Evolutionary conservation across 108 stramenopile genomes (phyloP).

Genomic region (Cylindrotheca closterium): DNA sequence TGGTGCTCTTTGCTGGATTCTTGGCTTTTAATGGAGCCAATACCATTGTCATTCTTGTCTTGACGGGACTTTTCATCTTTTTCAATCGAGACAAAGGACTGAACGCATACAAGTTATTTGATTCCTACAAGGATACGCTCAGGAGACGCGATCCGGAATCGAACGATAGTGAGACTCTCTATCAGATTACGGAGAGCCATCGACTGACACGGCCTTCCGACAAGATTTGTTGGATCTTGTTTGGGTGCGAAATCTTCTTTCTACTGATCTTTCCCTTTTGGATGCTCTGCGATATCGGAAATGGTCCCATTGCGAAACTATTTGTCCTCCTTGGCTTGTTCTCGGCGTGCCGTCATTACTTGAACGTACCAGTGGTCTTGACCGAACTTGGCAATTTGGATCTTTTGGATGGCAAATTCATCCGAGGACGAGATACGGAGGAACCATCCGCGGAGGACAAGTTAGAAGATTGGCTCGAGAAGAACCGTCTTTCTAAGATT

Average conservation of each 20-base stretch:
- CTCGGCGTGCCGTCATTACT: constrained; percentile 21
- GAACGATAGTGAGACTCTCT: constrained; percentile 22
- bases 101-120: neutral
- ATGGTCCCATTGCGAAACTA: constrained; percentile 17
- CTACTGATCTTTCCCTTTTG: constrained; percentile 52
- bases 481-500: constrained; percentile 44
- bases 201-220: constrained; percentile 42
- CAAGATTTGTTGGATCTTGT: constrained; percentile 40
- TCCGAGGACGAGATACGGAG: no score
- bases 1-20: constrained; percentile 21
- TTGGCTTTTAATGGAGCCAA: constrained; percentile 33
- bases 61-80: constrained; percentile 25
- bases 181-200: constrained; percentile 43
- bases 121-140: no score
- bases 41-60: constrained; percentile 29
- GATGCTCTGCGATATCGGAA: constrained; percentile 30
- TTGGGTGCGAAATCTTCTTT: constrained; percentile 43
- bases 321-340: constrained; percentile 22
- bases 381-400: constrained; percentile 38
- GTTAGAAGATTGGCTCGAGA: constrained; percentile 26
- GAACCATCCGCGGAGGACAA: no score
- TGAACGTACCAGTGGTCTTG: constrained; percentile 25
- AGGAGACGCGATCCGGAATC: neutral
- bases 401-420: constrained; percentile 22
- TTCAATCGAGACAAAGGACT: constrained; percentile 4